Base-by-base conservation (phyloP, 106 monocot species). In the Dendrobium catenatum region DNA sequence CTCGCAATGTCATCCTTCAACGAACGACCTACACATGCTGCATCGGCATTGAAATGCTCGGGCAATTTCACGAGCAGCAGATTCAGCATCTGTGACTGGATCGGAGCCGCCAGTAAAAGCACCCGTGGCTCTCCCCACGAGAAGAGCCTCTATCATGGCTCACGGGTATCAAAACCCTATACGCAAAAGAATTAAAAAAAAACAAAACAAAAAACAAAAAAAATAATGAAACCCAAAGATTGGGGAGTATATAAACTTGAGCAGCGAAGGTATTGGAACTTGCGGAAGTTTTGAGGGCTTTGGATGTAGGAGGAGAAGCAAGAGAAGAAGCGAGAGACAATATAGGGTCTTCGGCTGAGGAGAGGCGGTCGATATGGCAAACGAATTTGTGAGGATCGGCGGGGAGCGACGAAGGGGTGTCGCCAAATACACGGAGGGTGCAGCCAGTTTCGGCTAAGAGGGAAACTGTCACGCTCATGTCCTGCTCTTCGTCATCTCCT, bases 11-110 rank as follows among this genome's bases (percentile, higher is more conserved):
- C 93, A 27, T 90, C 93, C 31, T 85, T 82, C 37, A 92, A 85
- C 16, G 84, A 80, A 43, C 84, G 51, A 18, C 41, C 58, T 10
- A 73, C 70, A 15, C 19, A 29, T 8, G n/a, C 54, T 66, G 67
- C 44, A n/a, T 58, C 73, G 5, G 24, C n/a, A 77, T 90, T 83
- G 67, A 98, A 98, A 81, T 98, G 72, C 83, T 98, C 94, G 0
- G 98, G 98, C 42, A 98, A 85, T 84, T 89, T 91, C 83, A 91
- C 98, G 40, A 98, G 94, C 24, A 98, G 89, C 64, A 93, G 40
- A 44, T 80, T 78, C 86, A 87, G 91, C 59, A 98, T 81, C 4
- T 83, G 88, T 17, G 84, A 76, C 87, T 94, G 94, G 76, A 93
- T 79, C 26, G 90, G 68, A 47, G 89, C 84, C 10, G 95, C 94